Conservation (phyloP, 1,284 basidiomycete species). For the Meira miltonrushii region DNA sequence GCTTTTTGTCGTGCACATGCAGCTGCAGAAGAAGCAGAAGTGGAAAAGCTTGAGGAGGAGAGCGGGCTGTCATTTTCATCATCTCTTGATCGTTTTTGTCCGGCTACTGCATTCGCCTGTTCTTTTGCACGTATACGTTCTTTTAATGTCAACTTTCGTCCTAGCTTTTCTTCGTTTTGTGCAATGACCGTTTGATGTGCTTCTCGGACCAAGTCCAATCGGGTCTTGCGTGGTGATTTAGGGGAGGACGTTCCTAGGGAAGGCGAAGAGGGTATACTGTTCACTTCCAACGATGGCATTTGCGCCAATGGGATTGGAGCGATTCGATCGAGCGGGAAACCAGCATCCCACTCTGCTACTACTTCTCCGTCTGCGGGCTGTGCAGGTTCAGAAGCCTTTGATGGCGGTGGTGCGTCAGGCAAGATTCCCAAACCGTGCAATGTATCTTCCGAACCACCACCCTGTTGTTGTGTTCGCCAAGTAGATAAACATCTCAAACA, state of each 20-base stretch:
- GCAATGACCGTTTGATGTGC: not conserved
- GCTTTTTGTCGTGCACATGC: slow-evolving; percentile 22
- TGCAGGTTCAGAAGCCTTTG: slow-evolving; percentile 9
- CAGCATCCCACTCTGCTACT: slow-evolving; percentile 19
- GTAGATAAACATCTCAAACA: slow-evolving; percentile 27
- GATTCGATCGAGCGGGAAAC: slow-evolving; percentile 13
- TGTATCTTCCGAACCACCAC: not conserved
- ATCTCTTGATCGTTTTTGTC: not conserved
- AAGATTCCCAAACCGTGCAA: slow-evolving; percentile 5
- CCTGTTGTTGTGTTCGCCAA: slow-evolving; percentile 24
- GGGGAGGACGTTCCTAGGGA: not conserved
- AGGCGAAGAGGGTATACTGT: slow-evolving; percentile 1
- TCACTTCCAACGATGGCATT: slow-evolving; percentile 19
- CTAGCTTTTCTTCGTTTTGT: not conserved
- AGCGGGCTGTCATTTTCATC: not conserved
- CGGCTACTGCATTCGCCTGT: not conserved
- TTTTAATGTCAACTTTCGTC: slow-evolving; percentile 13
- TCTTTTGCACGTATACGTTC: slow-evolving; percentile 33
- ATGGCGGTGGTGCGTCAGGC: not conserved
- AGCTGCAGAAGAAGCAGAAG: slow-evolving; percentile 13
- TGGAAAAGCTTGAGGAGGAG: too few relatives aligned
- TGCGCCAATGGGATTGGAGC: slow-evolving; percentile 20
- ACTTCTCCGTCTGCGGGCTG: slow-evolving; percentile 10
- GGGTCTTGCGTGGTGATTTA: not conserved
- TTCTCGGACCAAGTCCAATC: not conserved